Evolutionary conservation across 2,329 filamentous ascomycete species (phyloP), one percentile per base, ranked within the genome.

Genomic region (Aspergillus sp.): DNA sequence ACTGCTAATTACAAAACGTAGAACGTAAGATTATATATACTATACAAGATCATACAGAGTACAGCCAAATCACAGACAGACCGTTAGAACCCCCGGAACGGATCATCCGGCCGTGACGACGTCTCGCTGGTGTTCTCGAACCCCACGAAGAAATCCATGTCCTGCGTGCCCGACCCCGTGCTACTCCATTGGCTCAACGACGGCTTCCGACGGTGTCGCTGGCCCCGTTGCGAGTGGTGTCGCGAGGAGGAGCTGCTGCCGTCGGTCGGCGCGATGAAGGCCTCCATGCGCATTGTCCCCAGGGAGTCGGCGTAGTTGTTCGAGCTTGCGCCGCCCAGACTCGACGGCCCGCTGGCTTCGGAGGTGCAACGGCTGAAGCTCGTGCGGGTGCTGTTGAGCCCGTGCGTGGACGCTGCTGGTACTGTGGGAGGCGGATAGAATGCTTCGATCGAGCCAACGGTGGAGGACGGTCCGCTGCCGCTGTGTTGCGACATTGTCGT

Each of bases 221-320:
- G 52, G 38, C 45, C 47, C 4, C 44, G 48, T 29, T 63, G 62
- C 19, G 19, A 19, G 19, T 19, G 19, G 19, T 19, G 19, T 19
- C 19, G 19, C 19, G 19, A 19, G 19, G 19, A 19, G 19, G 19
- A 19, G 19, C 19, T 19, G 44, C 58, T 57, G 7, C 61, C 54
- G 28, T 67, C 62, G 7, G 65, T 63, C 32, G 72, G 70, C 53
- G 82, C 79, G 55, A 98, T 94, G 65, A 97, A 98, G 0, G 93
- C 93, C 66, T 97, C 91, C 91, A 98, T 97, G 29, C 93, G 82
- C 41, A 97, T 82, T 2, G 90, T 97, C 1, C 90, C 89, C 48
- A 94, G 84, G 1, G 86, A 86, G 57, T 94, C 89, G 60, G 93
- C 93, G 70, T 93, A 90, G 64, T 79, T 78, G 47, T 66, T 67